phyloP scores from a whole-genome alignment of 169 alveolate genomes.

The Eimeria acervulina region DNA sequence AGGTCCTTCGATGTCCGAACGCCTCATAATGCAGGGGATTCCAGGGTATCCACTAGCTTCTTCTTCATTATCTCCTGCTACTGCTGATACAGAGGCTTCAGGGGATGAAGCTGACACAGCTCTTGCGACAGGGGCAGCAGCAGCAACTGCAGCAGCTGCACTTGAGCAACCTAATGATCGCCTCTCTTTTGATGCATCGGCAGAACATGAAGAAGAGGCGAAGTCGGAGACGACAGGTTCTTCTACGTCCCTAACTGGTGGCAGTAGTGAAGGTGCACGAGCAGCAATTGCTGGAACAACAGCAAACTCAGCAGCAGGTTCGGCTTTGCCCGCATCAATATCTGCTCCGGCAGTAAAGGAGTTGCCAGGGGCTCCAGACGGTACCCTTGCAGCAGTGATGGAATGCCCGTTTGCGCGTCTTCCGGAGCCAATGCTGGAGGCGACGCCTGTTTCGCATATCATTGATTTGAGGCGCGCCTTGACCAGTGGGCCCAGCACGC shows the following conservation, averaged over 20 bases:
- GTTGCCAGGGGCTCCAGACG: not conserved
- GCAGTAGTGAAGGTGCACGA: not conserved
- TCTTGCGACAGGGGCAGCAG: not conserved
- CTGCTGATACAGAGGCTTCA: not conserved
- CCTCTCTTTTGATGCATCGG: not conserved
- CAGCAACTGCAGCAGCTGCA: not conserved
- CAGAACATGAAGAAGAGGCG: not conserved
- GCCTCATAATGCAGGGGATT: not conserved
- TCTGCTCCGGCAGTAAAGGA: not conserved
- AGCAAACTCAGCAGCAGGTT: not conserved
- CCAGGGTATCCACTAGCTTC: not conserved
- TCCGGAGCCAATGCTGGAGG: not conserved
- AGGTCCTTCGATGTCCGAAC: not conserved
- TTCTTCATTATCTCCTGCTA: not conserved
- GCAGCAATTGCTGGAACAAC: not conserved
- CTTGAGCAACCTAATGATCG: not conserved
- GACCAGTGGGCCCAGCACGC: not conserved
- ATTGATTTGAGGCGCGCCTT: not conserved
- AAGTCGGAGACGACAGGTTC: too few relatives aligned
- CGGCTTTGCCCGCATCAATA: not conserved
- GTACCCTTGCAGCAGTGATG: not conserved
- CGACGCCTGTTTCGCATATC: not conserved
- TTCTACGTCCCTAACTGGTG: not conserved
- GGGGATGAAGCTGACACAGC: not conserved
- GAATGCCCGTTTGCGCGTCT: constrained; percentile 9